Evolutionary conservation across 1,284 basidiomycete species (phyloP).

Genomic region (Termitomyces sp.): DNA sequence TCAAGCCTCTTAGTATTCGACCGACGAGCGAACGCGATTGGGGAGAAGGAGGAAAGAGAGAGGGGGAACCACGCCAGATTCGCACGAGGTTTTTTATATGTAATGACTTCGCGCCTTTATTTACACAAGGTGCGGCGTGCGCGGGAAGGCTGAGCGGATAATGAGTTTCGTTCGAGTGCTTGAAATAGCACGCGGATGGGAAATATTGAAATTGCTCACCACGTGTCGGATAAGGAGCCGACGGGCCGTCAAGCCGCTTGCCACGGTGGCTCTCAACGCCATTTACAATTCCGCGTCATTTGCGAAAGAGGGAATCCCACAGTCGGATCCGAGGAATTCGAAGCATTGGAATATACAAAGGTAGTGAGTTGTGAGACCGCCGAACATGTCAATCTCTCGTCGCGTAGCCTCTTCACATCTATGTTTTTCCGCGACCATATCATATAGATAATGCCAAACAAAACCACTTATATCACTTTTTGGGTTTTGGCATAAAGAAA

Average conservation of each 20-base stretch:
- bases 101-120: background rate
- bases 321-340: too few relatives aligned
- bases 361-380: too few relatives aligned
- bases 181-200: background rate
- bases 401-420: too few relatives aligned
- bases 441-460: too few relatives aligned
- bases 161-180: background rate
- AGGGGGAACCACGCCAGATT: conserved; percentile 26
- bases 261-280: too few relatives aligned
- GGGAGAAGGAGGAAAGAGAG: conserved; percentile 3
- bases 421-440: too few relatives aligned
- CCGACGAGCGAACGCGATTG: background rate
- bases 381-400: too few relatives aligned
- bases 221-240: background rate
- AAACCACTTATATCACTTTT: conserved; percentile 12
- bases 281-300: too few relatives aligned
- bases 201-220: too few relatives aligned
- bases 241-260: background rate
- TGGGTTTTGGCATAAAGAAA: conserved; percentile 32
- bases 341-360: too few relatives aligned
- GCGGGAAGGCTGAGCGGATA: background rate
- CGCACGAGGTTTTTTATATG: conserved; percentile 15
- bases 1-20: background rate
- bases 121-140: background rate
- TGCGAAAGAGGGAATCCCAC: too few relatives aligned